Conservation (phyloP, 2,329 filamentous ascomycete species). For the Fusarium sterilihyphosum region DNA sequence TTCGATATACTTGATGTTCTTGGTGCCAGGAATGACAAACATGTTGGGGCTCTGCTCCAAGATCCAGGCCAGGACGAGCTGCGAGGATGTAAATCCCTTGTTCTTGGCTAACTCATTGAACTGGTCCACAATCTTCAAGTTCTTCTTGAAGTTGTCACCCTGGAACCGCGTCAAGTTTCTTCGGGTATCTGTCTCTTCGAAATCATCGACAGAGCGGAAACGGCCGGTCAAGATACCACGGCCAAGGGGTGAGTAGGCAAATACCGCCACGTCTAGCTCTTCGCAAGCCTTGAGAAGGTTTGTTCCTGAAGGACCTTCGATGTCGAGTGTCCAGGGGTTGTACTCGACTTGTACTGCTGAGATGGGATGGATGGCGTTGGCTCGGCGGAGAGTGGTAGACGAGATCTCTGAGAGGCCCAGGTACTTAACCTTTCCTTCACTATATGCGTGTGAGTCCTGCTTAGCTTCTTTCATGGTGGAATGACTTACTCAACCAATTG, state of each 20-base stretch:
- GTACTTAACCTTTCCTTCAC: conserved; percentile 66
- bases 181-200: conserved; percentile 47
- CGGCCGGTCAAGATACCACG: conserved; percentile 66
- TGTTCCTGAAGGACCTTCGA: conserved; percentile 61
- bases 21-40: conserved; percentile 66
- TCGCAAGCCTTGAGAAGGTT: conserved; percentile 62
- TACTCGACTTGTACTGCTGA: conserved; percentile 66
- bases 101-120: conserved; percentile 48
- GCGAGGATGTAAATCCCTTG: conserved; percentile 64
- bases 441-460: conserved; percentile 27
- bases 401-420: conserved; percentile 65
- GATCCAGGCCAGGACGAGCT: conserved; percentile 72
- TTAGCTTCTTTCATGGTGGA: neutral
- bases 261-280: conserved; percentile 65
- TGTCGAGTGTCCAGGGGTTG: conserved; percentile 64
- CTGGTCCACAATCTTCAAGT: conserved; percentile 62
- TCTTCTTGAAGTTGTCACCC: conserved; percentile 53
- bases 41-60: conserved; percentile 68
- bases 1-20: conserved; percentile 57
- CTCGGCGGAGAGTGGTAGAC: conserved; percentile 61
- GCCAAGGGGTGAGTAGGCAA: conserved; percentile 69
- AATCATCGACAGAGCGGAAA: conserved; percentile 57
- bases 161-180: conserved; percentile 32
- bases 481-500: conserved; percentile 52
- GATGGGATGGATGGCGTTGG: conserved; percentile 59